Base-by-base conservation (phyloP, 305 asterid species). In the Fraxinus latifolia region DNA sequence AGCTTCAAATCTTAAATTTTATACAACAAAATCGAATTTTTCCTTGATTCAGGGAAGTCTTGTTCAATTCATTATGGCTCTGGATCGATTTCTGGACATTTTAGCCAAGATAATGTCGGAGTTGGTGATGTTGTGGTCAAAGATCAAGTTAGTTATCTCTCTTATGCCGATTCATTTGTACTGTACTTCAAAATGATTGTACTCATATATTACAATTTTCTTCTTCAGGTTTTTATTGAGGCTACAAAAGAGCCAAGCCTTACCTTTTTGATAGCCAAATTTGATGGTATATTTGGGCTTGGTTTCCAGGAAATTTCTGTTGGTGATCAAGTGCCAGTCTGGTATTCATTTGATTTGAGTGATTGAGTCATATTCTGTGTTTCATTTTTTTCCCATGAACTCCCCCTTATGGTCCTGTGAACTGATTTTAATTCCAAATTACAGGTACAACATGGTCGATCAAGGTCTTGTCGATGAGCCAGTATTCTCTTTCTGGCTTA, bases 231-330 rank as follows among this genome's bases (percentile, higher is more conserved):
- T 74, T 95, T 95, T 77, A 92, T 95, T 73, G 99, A 95, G 85
- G 89, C 93, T 58, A 90, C 95, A 14, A 68, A 77, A 55, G 99
- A 95, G 88, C 94, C 93, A 81, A 89, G 95, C 84, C 91, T 93
- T 42, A 81, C 95, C 77, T 95, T 95, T 84, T 79, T 91, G 81
- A 19, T 93, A 32, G 92, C 92, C 7, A 92, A 93, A 84, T 95
- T 95, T 82, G 98, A 95, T 87, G 98, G 98, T 73, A 90, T 95
- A 67, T 88, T 93, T 58, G 99, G 99, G 75, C 99, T 95, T 44
- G 99, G 97, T 74, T 93, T 95, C 91, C 97, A 89, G 87, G 97
- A 95, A 85, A 91, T 93, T 81, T 81, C 97, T 73, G 97, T 91
- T 80, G 97, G 92, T 3, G 82, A 91, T 88, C 88, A 84, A 68